Evolutionary conservation across 2,329 filamentous ascomycete genomes (phyloP).

Genomic region (Sclerotinia borealis): DNA sequence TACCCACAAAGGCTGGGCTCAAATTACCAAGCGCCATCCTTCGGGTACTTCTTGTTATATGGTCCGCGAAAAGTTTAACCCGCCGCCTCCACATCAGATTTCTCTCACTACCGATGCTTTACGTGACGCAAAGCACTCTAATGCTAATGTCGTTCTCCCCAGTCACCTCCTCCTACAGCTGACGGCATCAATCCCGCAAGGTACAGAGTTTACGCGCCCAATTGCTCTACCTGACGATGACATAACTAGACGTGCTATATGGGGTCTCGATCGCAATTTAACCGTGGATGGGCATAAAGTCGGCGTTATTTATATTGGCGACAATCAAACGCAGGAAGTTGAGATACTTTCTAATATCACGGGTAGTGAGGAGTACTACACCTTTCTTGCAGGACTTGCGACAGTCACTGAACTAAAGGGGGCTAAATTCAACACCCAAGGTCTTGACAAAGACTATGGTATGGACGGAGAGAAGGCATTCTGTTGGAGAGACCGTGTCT

Average conservation of each 20-base stretch:
- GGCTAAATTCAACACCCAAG: slow-evolving; percentile 87
- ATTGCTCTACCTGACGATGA: slow-evolving; percentile 66
- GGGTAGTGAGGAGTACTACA: slow-evolving; percentile 81
- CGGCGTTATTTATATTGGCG: slow-evolving; percentile 87
- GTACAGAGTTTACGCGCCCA: slow-evolving; percentile 54
- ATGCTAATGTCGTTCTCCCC: slow-evolving; percentile 59
- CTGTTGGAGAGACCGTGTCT: slow-evolving; percentile 91
- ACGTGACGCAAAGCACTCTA: slow-evolving; percentile 45
- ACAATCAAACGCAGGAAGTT: slow-evolving; percentile 73
- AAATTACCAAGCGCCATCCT: slow-evolving; percentile 65
- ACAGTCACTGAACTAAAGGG: slow-evolving; percentile 74
- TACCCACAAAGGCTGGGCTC: slow-evolving; percentile 58
- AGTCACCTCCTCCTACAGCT: slow-evolving; percentile 68
- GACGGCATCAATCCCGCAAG: slow-evolving; percentile 56
- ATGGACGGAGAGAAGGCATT: slow-evolving; percentile 82
- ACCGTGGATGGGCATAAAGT: slow-evolving; percentile 94
- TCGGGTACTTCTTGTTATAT: slow-evolving; percentile 53
- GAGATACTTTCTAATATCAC: slow-evolving; percentile 83
- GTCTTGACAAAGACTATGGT: slow-evolving; percentile 71
- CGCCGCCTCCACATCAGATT: slow-evolving; percentile 51
- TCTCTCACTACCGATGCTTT: slow-evolving; percentile 43
- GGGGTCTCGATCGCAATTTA: slow-evolving; percentile 77
- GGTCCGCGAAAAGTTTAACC: slow-evolving; percentile 52
- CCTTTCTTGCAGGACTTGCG: slow-evolving; percentile 77
- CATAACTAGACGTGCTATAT: slow-evolving; percentile 56